phyloP scores from a whole-genome alignment of 768 basidiomycete species.

The Trametes elegans region DNA sequence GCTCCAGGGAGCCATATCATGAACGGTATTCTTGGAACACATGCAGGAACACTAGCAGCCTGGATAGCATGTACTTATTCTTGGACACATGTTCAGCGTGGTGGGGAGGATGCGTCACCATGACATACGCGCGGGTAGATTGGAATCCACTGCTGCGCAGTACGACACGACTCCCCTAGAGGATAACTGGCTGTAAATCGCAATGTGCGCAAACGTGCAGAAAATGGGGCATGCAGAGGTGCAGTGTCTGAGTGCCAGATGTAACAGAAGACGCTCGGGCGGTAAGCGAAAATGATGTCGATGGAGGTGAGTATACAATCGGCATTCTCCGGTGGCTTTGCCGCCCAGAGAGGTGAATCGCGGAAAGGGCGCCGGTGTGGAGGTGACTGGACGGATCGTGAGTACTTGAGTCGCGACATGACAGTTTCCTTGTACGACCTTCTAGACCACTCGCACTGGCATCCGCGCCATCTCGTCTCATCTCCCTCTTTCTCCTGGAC shows the following conservation, averaged over 20 bases:
- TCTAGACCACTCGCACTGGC: neutral
- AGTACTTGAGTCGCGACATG: neutral
- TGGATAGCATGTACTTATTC: neutral
- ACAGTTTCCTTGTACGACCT: constrained; percentile 2
- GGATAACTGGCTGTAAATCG: neutral
- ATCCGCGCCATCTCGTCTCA: neutral
- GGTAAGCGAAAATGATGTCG: too few species aligned
- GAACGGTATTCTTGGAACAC: neutral
- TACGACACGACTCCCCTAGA: neutral
- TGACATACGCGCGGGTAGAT: neutral
- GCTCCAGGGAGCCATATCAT: neutral
- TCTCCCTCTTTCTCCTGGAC: constrained; percentile 5
- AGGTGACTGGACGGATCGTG: too few species aligned
- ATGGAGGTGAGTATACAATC: too few species aligned
- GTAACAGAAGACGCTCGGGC: too few species aligned
- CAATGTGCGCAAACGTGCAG: neutral
- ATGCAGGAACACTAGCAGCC: neutral
- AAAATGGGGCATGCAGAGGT: too few species aligned
- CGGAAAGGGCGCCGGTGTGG: neutral
- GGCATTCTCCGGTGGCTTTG: neutral
- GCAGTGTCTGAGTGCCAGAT: too few species aligned
- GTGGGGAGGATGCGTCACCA: constrained; percentile 5
- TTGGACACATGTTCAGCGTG: neutral
- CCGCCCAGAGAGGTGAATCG: neutral
- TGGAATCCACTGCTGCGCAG: neutral